Conservation (phyloP, 495 filamentous ascomycete genomes). For the Xylaria acuta region DNA sequence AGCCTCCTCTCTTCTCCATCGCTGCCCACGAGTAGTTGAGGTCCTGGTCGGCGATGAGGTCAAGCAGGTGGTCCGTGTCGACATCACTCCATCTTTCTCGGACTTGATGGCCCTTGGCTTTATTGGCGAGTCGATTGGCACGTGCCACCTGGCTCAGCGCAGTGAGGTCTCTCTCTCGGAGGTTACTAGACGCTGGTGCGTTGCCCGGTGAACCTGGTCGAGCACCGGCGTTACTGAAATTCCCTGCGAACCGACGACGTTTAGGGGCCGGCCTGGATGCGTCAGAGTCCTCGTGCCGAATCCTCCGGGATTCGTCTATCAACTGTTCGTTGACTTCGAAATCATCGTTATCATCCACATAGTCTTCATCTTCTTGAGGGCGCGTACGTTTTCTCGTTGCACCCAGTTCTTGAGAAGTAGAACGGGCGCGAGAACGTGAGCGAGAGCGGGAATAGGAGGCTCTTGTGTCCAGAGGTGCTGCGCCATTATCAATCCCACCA, state of each 20-base stretch:
- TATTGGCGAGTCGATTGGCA: slow-evolving; percentile 28
- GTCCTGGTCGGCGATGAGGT: slow-evolving; percentile 53
- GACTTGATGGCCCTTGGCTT: slow-evolving; percentile 38
- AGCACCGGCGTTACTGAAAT: not conserved
- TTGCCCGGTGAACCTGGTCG: slow-evolving; percentile 11
- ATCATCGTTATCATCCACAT: slow-evolving; percentile 30
- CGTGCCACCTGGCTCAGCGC: slow-evolving; percentile 33
- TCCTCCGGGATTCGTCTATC: slow-evolving; percentile 24
- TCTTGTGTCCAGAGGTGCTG: not conserved
- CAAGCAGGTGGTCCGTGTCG: slow-evolving; percentile 55
- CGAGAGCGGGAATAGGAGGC: not conserved
- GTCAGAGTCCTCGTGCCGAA: slow-evolving; percentile 12
- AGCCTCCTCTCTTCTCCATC: slow-evolving; percentile 52
- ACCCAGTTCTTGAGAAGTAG: slow-evolving; percentile 1
- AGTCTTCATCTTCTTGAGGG: slow-evolving; percentile 12
- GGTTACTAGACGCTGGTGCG: slow-evolving; percentile 23
- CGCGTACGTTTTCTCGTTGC: slow-evolving; percentile 24
- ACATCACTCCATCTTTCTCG: slow-evolving; percentile 53
- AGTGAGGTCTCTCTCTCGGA: slow-evolving; percentile 33
- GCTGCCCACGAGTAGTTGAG: slow-evolving; percentile 60
- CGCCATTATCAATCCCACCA: not conserved
- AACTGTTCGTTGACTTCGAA: slow-evolving; percentile 40
- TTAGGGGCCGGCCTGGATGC: slow-evolving; percentile 8
- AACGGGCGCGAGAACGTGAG: not conserved
- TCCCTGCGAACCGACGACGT: slow-evolving; percentile 8